Evolutionary conservation across 768 basidiomycete species (phyloP), one percentile per base, ranked within the genome.

Genomic region (Pisolithus tinctorius): DNA sequence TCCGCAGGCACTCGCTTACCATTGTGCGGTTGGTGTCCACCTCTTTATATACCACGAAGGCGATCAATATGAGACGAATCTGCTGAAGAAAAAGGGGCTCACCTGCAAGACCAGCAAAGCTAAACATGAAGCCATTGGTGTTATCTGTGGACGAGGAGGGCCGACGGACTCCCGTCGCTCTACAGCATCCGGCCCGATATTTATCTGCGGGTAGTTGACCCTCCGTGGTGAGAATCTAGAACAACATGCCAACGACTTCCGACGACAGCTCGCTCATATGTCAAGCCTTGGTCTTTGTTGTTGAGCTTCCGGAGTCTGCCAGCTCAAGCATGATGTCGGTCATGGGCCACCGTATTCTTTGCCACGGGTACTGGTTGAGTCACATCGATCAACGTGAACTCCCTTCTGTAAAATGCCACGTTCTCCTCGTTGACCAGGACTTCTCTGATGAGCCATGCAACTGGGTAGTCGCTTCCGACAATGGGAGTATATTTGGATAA

Each of bases 151-250:
- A 7, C n/a, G 62, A 1, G 0, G 64, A 58, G 41, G 62, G 51
- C 45, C 66, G 64, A 36, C 64, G 60, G 48, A 60, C 56, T 17
- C 64, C 64, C 29, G 51, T 66, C 9, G 64, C 64, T 31, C 51
- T 65, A 64, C 64, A 65, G 64, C 51, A 65, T 37, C 64, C 57
- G 43, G 60, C 62, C 30, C 64, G 62, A 52, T 66, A 64, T 9
- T 60, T 53, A 44, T 55, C 62, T 0, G 56, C 41, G 16, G 55
- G 4, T 3, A 62, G 36, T 17, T 64, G 58, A 16, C 57, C 60
- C 8, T 66, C 64, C 9, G 64, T 55, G 6, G 66, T 49, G 41
- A 62, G 48, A 51, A 65, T 51, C 64, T 65, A 23, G 38, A 3
- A 20, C 5, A 13, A 34, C 14, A 13, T 11, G 34, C 14, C 14